Conservation (phyloP, 2,329 filamentous ascomycete species). For the Teratosphaeria nubilosa region DNA sequence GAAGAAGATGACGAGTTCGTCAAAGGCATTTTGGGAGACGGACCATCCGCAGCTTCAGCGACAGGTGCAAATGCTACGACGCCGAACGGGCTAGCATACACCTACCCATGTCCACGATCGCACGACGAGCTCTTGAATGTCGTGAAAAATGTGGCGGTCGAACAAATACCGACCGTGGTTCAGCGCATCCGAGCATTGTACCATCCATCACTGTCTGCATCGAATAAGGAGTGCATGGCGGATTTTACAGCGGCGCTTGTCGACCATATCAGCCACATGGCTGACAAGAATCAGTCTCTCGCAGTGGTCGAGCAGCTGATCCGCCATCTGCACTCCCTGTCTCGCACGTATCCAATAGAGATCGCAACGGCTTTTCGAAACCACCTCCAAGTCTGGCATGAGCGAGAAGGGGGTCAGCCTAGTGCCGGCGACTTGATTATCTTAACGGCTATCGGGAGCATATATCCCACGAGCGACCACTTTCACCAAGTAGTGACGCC, state of each 20-base stretch:
- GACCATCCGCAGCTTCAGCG: conserved; percentile 14
- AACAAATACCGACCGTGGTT: conserved; percentile 66
- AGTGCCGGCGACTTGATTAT: conserved; percentile 65
- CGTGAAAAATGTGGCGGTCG: conserved; percentile 49
- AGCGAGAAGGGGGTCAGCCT: conserved; percentile 39
- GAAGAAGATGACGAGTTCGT: conserved; percentile 41
- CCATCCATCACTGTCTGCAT: conserved; percentile 72
- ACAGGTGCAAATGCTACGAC: conserved; percentile 30
- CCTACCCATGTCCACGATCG: conserved; percentile 72
- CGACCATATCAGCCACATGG: conserved; percentile 53
- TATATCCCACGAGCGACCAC: conserved; percentile 93
- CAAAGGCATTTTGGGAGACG: conserved; percentile 29
- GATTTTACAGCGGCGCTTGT: conserved; percentile 59
- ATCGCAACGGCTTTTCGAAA: conserved; percentile 68
- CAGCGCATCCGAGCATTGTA: conserved; percentile 88
- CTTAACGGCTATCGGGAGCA: conserved; percentile 71
- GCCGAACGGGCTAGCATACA: conserved; percentile 58
- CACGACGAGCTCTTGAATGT: conserved; percentile 63
- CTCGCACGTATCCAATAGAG: conserved; percentile 71
- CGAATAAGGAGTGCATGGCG: conserved; percentile 75
- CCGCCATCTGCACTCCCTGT: conserved; percentile 85
- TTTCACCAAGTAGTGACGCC: conserved; percentile 94
- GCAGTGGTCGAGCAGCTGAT: conserved; percentile 66
- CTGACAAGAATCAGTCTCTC: conserved; percentile 45
- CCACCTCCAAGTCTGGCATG: conserved; percentile 52